phyloP scores from a whole-genome alignment of 352 stramenopile genomes.

The Elongisporangium prolatum region DNA sequence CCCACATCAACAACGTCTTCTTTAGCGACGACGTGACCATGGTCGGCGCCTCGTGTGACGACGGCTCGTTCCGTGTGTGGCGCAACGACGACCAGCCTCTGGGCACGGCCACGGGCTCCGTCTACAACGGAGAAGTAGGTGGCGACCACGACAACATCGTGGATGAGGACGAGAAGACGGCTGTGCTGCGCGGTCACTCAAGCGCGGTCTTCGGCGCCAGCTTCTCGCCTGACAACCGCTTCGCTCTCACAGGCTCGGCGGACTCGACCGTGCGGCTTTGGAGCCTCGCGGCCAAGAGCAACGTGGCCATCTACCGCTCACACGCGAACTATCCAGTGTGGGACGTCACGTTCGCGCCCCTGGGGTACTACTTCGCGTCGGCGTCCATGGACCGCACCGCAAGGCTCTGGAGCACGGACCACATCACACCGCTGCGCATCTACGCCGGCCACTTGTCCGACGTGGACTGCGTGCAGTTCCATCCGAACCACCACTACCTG shows the following conservation, averaged over 20 bases:
- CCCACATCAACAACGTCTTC: constrained; percentile 78
- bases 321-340: constrained; percentile 83
- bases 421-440: constrained; percentile 86
- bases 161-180: constrained; percentile 67
- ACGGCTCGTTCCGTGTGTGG: constrained; percentile 77
- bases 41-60: constrained; percentile 65
- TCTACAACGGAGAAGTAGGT: constrained; percentile 40
- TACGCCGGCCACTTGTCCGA: constrained; percentile 92
- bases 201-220: constrained; percentile 79
- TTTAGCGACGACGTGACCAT: constrained; percentile 79
- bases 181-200: constrained; percentile 68
- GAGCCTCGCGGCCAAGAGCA: constrained; percentile 79
- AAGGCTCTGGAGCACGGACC: constrained; percentile 93
- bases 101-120: constrained; percentile 54
- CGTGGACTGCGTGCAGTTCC: constrained; percentile 90
- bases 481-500: constrained; percentile 96
- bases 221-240: constrained; percentile 85
- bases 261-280: constrained; percentile 83
- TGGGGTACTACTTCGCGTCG: constrained; percentile 95
- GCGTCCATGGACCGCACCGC: constrained; percentile 92
- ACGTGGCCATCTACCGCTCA: constrained; percentile 71
- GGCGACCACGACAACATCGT: constrained; percentile 24
- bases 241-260: constrained; percentile 74
- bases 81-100: constrained; percentile 75
- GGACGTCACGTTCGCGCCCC: constrained; percentile 88